Evolutionary conservation across 176 grass and related monocot species (phyloP), one percentile per base, ranked within the genome.

Genomic region (Themeda triandra): DNA sequence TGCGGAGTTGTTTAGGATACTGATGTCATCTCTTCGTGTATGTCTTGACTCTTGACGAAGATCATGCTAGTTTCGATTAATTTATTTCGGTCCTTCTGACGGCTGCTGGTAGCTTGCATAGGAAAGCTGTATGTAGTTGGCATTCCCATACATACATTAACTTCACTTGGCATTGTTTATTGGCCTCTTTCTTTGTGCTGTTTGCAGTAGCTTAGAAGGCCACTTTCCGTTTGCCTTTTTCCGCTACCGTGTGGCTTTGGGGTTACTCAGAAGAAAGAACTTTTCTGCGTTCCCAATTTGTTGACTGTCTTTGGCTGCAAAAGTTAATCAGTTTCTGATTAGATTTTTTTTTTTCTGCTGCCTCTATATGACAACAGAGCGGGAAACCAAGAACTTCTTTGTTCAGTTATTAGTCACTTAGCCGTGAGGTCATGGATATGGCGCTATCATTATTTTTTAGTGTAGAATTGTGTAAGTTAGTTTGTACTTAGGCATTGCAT

Each of bases 191-290:
- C 73, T 69, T 77, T 36, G 42, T 72, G 72, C 75, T 82, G 41
- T 54, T 82, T 54, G 27, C 82, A 78, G 79, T 86, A 66, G 56
- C 73, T 58, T 78, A 46, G 35, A 77, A 71, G 72, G 64, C 41
- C 53, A 59, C 79, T 67, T 86, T 90, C 80, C 23, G 10, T 59
- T 78, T 36, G 21, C 66, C 15, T 24, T 82, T 66, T 82, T 37
- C 10, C 13, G 51, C 54, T 36, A 36, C 60, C 14, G 49, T 70
- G 13, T n/a, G n/a, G n/a, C n/a, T n/a, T n/a, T n/a, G n/a, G n/a
- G n/a, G n/a, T n/a, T n/a, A n/a, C 64, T 70, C 25, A 75, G 19
- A 5, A 42, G 59, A 72, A 66, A 80, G 83, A 23, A 31, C 77
- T 80, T 74, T 39, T 82, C 32, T 35, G 39, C 6, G 6, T 81